These are phyloP conservation scores for Abortiporus biennis DNA, from an alignment of 1,284 basidiomycete species.

Conservation along the genomic window DNA sequence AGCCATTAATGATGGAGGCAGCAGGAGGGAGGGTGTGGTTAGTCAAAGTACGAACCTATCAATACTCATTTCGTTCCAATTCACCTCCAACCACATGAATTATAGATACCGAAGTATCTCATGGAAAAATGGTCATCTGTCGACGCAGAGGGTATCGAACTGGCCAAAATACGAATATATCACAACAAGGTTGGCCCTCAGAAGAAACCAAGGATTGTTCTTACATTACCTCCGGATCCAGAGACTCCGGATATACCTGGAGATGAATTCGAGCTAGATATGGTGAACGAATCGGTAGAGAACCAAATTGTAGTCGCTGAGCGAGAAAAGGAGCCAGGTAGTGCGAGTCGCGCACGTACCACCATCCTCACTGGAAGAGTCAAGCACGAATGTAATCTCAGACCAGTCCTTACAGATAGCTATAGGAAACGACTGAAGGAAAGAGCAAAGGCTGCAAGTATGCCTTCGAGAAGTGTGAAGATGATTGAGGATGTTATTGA, in stretches of 20 bases:
- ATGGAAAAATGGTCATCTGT: slow-evolving; percentile 67
- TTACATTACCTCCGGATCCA: slow-evolving; percentile 57
- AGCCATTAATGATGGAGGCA: slow-evolving; percentile 65
- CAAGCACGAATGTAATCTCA: slow-evolving; percentile 68
- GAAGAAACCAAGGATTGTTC: slow-evolving; percentile 55
- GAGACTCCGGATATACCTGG: slow-evolving; percentile 37
- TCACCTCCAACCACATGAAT: neutral
- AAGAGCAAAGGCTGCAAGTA: slow-evolving; percentile 54
- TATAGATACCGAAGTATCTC: slow-evolving; percentile 62
- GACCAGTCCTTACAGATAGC: slow-evolving; percentile 54
- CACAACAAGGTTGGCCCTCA: slow-evolving; percentile 34
- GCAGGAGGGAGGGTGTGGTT: slow-evolving; percentile 73
- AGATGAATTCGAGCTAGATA: slow-evolving; percentile 71
- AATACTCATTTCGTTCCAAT: neutral
- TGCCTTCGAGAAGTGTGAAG: slow-evolving; percentile 51
- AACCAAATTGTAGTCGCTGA: slow-evolving; percentile 77
- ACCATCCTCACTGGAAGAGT: slow-evolving; percentile 71
- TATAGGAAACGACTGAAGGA: slow-evolving; percentile 64
- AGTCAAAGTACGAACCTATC: slow-evolving; percentile 50
- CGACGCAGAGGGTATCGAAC: slow-evolving; percentile 55
- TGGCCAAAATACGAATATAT: slow-evolving; percentile 74
- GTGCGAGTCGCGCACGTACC: slow-evolving; percentile 51
- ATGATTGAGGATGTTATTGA: slow-evolving; percentile 50
- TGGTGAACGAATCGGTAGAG: slow-evolving; percentile 69
- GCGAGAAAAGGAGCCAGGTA: slow-evolving; percentile 57